phyloP scores from a whole-genome alignment of 352 stramenopile genomes.

The Phytophthora pisi region DNA sequence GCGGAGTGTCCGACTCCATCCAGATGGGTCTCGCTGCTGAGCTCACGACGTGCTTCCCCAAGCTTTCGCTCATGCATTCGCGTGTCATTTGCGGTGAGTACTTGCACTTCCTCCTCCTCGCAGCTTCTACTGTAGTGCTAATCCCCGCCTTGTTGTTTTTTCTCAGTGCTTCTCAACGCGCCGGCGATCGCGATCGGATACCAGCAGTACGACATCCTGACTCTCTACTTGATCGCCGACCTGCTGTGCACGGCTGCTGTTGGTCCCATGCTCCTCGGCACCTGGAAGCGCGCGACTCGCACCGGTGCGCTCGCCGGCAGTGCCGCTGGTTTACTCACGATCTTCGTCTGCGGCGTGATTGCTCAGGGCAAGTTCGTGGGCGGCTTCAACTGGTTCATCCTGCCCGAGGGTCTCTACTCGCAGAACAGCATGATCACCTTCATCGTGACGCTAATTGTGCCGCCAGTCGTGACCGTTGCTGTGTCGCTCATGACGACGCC shows the following conservation, averaged over 20 bases:
- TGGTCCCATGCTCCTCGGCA: conserved; percentile 64
- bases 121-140: neutral
- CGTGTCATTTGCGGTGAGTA: conserved; percentile 37
- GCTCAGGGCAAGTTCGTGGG: conserved; percentile 61
- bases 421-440: conserved; percentile 74
- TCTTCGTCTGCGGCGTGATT: conserved; percentile 62
- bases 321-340: conserved; percentile 55
- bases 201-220: conserved; percentile 65
- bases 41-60: conserved; percentile 66
- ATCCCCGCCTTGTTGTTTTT: neutral
- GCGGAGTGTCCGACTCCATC: conserved; percentile 61
- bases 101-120: neutral
- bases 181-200: conserved; percentile 68
- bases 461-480: conserved; percentile 45
- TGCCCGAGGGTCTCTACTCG: conserved; percentile 67
- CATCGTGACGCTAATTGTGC: conserved; percentile 60
- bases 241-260: conserved; percentile 68
- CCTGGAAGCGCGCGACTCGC: conserved; percentile 49
- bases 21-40: conserved; percentile 79
- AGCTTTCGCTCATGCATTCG: conserved; percentile 49
- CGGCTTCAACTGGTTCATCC: conserved; percentile 66
- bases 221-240: conserved; percentile 70
- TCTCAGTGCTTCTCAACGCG: conserved; percentile 56
- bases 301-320: conserved; percentile 49
- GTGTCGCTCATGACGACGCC: conserved; percentile 51